A percentile compares a stretch with the other conserved stretches of the same genome.
phyloP scores from a whole-genome alignment of 805 yeast genomes.

The Metschnikowia orientalis region DNA sequence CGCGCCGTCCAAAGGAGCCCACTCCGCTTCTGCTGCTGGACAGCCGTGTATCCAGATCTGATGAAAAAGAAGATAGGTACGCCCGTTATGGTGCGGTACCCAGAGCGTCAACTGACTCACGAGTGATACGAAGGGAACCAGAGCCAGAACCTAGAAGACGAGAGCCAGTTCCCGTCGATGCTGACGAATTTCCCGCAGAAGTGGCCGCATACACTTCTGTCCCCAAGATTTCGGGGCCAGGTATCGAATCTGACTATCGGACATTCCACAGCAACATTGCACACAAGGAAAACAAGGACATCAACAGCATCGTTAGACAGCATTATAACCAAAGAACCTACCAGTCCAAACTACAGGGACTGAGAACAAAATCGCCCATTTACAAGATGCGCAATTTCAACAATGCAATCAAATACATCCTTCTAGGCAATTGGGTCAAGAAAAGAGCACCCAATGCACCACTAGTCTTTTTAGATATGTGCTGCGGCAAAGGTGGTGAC shows the following conservation, averaged over 20 bases:
- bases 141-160: conserved; percentile 13
- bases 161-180: conserved; percentile 5
- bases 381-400: conserved; percentile 84
- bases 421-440: conserved; percentile 65
- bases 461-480: conserved; percentile 67
- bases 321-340: conserved; percentile 86
- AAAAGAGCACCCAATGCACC: conserved; percentile 23
- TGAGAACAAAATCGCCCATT: conserved; percentile 75
- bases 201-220: conserved; percentile 18
- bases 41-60: conserved; percentile 1
- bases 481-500: conserved; percentile 99
- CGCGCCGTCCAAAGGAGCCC: conserved; percentile 7
- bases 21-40: neutral
- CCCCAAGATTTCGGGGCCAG: conserved; percentile 16
- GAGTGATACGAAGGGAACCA: conserved; percentile 17
- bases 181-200: conserved; percentile 8
- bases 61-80: conserved; percentile 12
- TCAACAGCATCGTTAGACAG: conserved; percentile 66
- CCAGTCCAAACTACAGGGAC: conserved; percentile 53
- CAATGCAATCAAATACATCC: conserved; percentile 83
- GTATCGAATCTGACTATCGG: conserved; percentile 24
- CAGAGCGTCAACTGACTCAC: conserved; percentile 6
- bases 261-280: conserved; percentile 37
- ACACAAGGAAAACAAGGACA: conserved; percentile 35
- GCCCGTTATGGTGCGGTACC: conserved; percentile 18